Base-by-base conservation (phyloP, 257 asterid species). In the Scutellaria baicalensis region DNA sequence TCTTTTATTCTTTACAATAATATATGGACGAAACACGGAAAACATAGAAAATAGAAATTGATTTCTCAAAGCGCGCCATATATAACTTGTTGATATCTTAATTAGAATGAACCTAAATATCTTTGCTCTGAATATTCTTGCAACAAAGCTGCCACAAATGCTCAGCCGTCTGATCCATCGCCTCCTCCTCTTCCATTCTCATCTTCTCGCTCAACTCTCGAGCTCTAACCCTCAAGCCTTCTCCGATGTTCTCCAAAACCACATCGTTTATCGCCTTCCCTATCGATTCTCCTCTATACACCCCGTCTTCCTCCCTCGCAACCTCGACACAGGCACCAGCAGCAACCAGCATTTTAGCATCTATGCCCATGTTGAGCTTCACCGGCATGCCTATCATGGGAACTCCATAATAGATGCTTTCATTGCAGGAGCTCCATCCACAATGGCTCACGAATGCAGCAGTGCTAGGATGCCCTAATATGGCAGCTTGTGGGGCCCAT, bases 361-460 rank as follows among this genome's bases (percentile, higher is more conserved):
- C 47, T 8, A 80, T 13, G 6, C 51, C 56, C 70, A 73, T 79
- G 33, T 72, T 76, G 11, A 73, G 18, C 9, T 68, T 75, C 82
- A 77, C 59, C 1, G 89, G 84, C 79, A 82, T 71, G 7, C 65
- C 76, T 54, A 85, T 40, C 8, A 82, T 69, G 1, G 86, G 84
- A 31, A 85, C 83, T 1, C 83, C 86, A 65, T 51, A 59, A 16
- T 69, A 74, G 1, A 83, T 2, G 57, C 86, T 83, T 35, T 85
- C 88, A 5, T 20, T 62, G 5, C 66, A 21, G 7, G 90, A 82
- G 57, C 81, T 82, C 86, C 84, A 80, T 11, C 88, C 90, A 23
- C 88, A 82, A 20, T 85, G 90, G 35, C 86, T 80, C 21, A 78
- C 23, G 39, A 85, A 82, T 3, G 69, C 87, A 1, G 82, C 85